Base-by-base conservation (phyloP, 768 basidiomycete species). In the Psilocybe cyanescens region DNA sequence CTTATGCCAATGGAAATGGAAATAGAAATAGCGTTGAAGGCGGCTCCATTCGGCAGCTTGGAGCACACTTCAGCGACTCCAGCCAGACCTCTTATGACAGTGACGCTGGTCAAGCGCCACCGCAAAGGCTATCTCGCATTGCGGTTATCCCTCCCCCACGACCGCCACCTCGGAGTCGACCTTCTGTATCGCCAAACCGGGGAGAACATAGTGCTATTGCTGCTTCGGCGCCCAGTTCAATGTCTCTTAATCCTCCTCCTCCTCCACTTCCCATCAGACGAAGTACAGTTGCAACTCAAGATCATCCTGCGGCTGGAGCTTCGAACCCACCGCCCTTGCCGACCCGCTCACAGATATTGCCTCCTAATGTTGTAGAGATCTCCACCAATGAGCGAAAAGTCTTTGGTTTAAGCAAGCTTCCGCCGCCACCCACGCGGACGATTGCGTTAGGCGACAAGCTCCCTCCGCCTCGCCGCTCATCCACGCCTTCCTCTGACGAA, bases 401-500 rank as follows among this genome's bases (percentile, higher is more conserved):
- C 0, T 57, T 83, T 16, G 79, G 80, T 28, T 66, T 72, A 46
- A 70, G 72, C 37, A 81, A 74, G 60, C 81, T 88, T 24, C 89
- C 84, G 0, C 92, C 92, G 0, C 92, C 92, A 0, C 92, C 92
- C 0, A 90, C 86, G 0, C 88, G 92, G 4, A 88, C 78, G 0
- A 92, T 92, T 48, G 89, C 76, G 1, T 77, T 82, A 0, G 88
- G 89, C 0, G 88, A 88, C 65, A 91, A 86, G 66, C 79, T 92
- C 14, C 91, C 92, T 5, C 83, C 88, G 2, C 71, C 84, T 28
- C 83, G 88, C 29, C 81, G 80, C 3, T 73, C 81, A 1, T 68
- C 70, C 1, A 73, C 79, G 0, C 78, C 81, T 58, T 84, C 74
- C 41, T 79, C 80, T 31, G 73, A 83, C 61, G 75, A 90, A 30